Base-by-base conservation (phyloP, 768 basidiomycete genomes). In the Boletus reticulatus region DNA sequence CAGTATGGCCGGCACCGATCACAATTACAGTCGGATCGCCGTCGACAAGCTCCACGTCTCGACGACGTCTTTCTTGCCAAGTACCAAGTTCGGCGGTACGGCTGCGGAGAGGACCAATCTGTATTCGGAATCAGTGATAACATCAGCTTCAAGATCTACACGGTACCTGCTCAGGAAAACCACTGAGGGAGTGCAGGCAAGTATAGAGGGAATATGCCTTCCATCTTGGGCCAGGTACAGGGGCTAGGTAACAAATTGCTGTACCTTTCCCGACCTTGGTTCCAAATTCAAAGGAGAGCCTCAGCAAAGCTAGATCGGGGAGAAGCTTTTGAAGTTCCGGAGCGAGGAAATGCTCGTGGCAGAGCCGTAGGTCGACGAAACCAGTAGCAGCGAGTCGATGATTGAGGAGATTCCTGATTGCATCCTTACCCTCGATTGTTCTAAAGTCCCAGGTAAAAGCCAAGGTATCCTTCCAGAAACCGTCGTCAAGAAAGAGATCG, bases 1-100 rank as follows among this genome's bases (percentile, higher is more conserved):
- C 90, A 57, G 78, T 80, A 53, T 89, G 89, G 0, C 86, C 87
- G 0, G 78, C 86, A 12, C 86, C 84, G 19, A 88, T 71, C 22
- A 89, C 73, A 29, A 89, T 66, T 11, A 87, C 88, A 2, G 76
- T 76, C 0, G 86, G 85, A 37, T 79, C 76, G 8, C 60, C 64
- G n/a, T 77, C 77, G 32, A 67, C 70, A 59, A 84, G 85, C 31
- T 78, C 51, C 16, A 45, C 34, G 13, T 52, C 51, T 29, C 24
- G 22, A 19, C 22, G 51, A 0, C 51, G 74, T 29, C 73, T 69
- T 31, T 74, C 73, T 43, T 75, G 73, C 87, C 86, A 89, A 52
- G 77, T 75, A 13, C 51, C 51, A 20, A 37, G 43, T 38, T 52
- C 43, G 4, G 51, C 24, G 1, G 19, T 13, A 5, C 24, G 11